Evolutionary conservation across 116 monocot species (phyloP).

Genomic region (Zostera marina): DNA sequence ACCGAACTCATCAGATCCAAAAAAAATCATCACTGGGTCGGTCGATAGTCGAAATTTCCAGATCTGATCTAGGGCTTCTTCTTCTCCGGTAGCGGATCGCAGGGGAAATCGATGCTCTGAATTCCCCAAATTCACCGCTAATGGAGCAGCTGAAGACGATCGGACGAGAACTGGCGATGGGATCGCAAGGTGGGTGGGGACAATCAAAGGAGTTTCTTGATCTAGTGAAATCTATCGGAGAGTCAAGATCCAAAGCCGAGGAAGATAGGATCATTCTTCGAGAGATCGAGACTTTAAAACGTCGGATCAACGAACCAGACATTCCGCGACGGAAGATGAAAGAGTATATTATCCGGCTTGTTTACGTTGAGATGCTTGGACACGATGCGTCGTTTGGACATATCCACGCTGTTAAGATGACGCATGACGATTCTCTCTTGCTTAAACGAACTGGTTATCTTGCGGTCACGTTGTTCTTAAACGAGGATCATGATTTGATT

Average conservation of each 20-base stretch:
- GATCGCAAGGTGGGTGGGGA: slow-evolving; percentile 86
- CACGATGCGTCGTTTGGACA: slow-evolving; percentile 96
- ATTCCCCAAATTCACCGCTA: background rate
- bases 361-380: slow-evolving; percentile 96
- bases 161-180: slow-evolving; percentile 98
- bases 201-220: slow-evolving; percentile 95
- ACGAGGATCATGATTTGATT: slow-evolving; percentile 86
- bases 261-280: slow-evolving; percentile 86
- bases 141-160: slow-evolving; percentile 96
- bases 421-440: slow-evolving; percentile 70
- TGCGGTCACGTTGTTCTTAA: slow-evolving; percentile 87
- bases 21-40: too few relatives aligned
- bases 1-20: too few relatives aligned
- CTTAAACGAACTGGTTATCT: slow-evolving; percentile 90
- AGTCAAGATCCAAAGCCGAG: slow-evolving; percentile 87
- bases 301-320: slow-evolving; percentile 75
- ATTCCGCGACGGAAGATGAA: slow-evolving; percentile 84
- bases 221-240: slow-evolving; percentile 94
- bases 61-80: too few relatives aligned
- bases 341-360: slow-evolving; percentile 85
- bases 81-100: background rate
- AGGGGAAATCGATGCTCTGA: background rate
- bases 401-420: slow-evolving; percentile 98
- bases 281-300: slow-evolving; percentile 73
- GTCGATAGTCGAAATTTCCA: too few relatives aligned